Conservation (phyloP, 163 green algal genomes). For the Trebouxia gelatinosa region DNA sequence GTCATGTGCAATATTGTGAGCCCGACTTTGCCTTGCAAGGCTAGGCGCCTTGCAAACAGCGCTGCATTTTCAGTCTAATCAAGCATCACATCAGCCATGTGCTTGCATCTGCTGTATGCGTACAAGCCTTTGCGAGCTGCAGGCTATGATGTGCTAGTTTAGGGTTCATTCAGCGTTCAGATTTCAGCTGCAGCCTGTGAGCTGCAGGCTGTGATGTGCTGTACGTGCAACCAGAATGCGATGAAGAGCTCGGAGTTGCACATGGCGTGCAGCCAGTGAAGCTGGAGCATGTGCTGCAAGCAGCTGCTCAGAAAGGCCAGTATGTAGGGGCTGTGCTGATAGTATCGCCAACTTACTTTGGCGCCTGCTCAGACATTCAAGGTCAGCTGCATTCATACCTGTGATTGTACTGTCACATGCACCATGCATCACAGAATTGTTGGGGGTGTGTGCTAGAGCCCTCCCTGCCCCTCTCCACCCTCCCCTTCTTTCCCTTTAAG, state of each 20-base stretch:
- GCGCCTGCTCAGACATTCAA: conserved; percentile 61
- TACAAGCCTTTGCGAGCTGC: neutral
- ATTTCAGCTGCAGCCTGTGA: neutral
- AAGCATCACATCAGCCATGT: neutral
- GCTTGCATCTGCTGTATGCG: neutral
- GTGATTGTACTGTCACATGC: neutral
- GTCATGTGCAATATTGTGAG: too few relatives aligned
- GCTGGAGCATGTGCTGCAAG: conserved; percentile 46
- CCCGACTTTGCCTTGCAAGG: too few relatives aligned
- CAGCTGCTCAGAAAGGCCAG: conserved; percentile 33
- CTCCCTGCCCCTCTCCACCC: too few relatives aligned
- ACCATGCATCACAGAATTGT: neutral
- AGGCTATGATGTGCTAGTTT: neutral
- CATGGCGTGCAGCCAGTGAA: conserved; percentile 55
- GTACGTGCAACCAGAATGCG: conserved; percentile 57
- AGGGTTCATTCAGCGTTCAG: neutral
- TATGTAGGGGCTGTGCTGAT: conserved; percentile 58
- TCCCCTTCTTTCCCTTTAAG: neutral
- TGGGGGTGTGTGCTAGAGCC: neutral
- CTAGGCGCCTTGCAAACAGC: neutral
- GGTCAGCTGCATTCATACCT: conserved; percentile 33
- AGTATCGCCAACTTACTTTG: conserved; percentile 92
- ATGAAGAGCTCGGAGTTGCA: conserved; percentile 55
- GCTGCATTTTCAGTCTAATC: neutral
- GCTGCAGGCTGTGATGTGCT: conserved; percentile 41